Base-by-base conservation (phyloP, 2,329 filamentous ascomycete genomes). In the Fusarium sulawesiense region DNA sequence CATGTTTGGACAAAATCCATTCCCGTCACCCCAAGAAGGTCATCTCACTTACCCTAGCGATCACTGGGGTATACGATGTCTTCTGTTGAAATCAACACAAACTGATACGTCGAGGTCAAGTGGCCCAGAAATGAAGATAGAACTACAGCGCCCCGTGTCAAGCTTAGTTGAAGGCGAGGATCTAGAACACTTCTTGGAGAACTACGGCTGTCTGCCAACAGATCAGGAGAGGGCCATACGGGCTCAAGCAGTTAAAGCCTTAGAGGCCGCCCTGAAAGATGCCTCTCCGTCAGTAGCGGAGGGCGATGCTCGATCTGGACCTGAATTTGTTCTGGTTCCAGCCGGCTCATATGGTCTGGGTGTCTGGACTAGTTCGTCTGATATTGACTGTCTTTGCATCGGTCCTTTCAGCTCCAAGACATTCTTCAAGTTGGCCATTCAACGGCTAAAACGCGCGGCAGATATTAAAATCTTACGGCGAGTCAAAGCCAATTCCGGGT, bases 291-390 rank as follows among this genome's bases (percentile, higher is more conserved):
- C 49, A 13, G 37, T 42, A 16, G 14, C 56, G 14, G 62, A 71
- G 6, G 30, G 44, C 3, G 60, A 72, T 32, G 37, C 42, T 5
- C 68, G 72, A 30, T 54, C 42, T 66, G 66, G 77, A 21, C 73
- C 77, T 10, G 73, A 75, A 4, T 76, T 91, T 40, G 79, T 89
- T 2, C 73, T 92, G 10, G 82, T 88, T 8, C 83, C 89, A 0
- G 88, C 91, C n/a, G 90, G 90, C 1, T 92, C 90, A 1, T 91
- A 89, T 72, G 87, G 86, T 5, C 79, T 92, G 5, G 86, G 86
- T 12, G 85, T 89, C 5, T 91, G 89, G 88, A 88, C 86, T 3
- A 73, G 80, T 3, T 76, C 82, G 0, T 92, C 89, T 2, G 88
- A 91, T 70, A 83, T 92, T 9, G 89, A 92, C 77, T 89, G 88